Percentiles rank a stretch among this genome's conserved stretches.
Evolutionary conservation across 768 basidiomycete genomes (phyloP).

Genomic region (Sutorius australiensis): DNA sequence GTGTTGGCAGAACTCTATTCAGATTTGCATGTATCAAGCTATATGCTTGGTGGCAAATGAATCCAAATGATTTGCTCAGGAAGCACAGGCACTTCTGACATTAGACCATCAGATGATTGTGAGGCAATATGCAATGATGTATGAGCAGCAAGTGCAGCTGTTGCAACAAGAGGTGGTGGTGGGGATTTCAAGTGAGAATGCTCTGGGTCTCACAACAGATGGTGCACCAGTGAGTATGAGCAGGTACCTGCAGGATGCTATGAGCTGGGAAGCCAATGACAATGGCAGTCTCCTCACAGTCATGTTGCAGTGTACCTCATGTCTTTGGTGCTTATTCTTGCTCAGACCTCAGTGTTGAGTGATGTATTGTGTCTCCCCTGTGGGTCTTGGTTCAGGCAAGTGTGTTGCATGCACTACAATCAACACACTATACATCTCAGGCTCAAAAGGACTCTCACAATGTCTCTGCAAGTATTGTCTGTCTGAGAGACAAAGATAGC

Average conservation of each 20-base stretch:
- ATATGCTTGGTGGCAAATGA: constrained; percentile 38
- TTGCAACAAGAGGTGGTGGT: not conserved
- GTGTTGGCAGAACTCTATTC: constrained; percentile 38
- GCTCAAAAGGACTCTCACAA: too few relatives aligned
- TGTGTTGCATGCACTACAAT: too few relatives aligned
- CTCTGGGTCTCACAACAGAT: constrained; percentile 5
- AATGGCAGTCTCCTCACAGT: too few relatives aligned
- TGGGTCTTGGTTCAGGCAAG: too few relatives aligned
- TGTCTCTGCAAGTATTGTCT: too few relatives aligned
- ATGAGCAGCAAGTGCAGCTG: constrained; percentile 2
- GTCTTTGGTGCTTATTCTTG: too few relatives aligned
- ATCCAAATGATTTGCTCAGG: constrained; percentile 19
- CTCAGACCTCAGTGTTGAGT: too few relatives aligned
- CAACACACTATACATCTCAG: too few relatives aligned
- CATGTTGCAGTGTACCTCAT: too few relatives aligned
- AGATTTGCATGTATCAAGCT: constrained; percentile 52
- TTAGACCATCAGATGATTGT: constrained; percentile 18
- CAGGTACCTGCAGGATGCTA: not conserved
- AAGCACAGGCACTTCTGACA: constrained; percentile 14
- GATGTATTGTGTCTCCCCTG: too few relatives aligned
- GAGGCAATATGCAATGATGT: constrained; percentile 9
- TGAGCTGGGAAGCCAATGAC: not conserved
- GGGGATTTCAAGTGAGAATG: not conserved
- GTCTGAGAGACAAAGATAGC: too few relatives aligned
- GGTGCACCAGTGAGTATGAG: not conserved